Evolutionary conservation across 768 basidiomycete species (phyloP).

Genomic region (Suillus lakei): DNA sequence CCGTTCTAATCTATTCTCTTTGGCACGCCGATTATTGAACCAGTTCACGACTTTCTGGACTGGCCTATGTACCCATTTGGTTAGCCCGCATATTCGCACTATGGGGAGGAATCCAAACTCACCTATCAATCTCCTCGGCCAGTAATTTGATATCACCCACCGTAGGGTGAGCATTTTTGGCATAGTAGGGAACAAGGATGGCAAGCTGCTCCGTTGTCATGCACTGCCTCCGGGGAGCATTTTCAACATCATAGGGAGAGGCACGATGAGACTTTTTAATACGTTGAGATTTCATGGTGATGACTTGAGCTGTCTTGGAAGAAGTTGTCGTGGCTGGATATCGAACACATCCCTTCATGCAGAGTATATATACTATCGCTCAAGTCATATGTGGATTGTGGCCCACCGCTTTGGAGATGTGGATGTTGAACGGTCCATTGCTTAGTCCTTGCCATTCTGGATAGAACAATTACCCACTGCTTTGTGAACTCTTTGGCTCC

Average conservation of each 20-base stretch:
- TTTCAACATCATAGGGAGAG: not conserved
- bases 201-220: slow-evolving; percentile 4
- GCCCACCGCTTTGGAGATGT: not conserved
- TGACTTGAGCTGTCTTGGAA: not conserved
- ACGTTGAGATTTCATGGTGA: not conserved
- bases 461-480: not conserved
- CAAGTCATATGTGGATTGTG: slow-evolving; percentile 1
- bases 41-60: not conserved
- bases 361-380: not conserved
- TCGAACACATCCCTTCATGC: not conserved
- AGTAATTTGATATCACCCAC: not conserved
- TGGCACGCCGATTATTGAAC: slow-evolving; percentile 10
- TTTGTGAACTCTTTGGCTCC: not conserved
- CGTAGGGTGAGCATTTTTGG: not conserved
- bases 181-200: not conserved
- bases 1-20: not conserved
- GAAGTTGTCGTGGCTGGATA: not conserved
- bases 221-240: not conserved
- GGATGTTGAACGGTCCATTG: not conserved
- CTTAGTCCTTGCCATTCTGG: not conserved
- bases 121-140: not conserved
- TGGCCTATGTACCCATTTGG: not conserved
- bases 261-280: not conserved
- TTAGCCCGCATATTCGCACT: not conserved
- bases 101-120: not conserved